Evolutionary conservation across 768 basidiomycete species (phyloP), one percentile per base, ranked within the genome.

Genomic region (Pholiota conissans): DNA sequence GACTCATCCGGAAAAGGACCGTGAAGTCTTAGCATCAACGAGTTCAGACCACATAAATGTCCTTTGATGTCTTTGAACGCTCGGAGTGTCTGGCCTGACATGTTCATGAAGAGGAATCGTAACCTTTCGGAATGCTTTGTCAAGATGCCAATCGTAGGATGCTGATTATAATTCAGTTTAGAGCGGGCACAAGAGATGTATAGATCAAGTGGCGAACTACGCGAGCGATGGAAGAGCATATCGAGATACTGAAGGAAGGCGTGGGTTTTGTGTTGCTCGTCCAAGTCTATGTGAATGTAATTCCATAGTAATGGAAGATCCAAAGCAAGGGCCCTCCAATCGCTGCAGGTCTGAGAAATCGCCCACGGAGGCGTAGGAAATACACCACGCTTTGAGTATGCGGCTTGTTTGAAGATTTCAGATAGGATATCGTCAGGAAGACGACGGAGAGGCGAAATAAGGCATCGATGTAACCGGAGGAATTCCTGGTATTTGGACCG

Each of bases 301-400:
- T 52, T 52, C 51, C 51, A 52, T 10, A 52, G 51, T 3, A 24
- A 24, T 22, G 51, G 51, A 13, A 39, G 22, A 52, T 35, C 34
- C 16, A 52, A 32, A 11, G 51, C 51, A 8, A 52, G 18, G 18
- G 3, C 16, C 14, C 51, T 52, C 51, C 51, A 52, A 3, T 24
- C 20, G 3, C 32, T 39, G 34, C 51, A 52, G 10, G 34, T 32
- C 26, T 52, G 51, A n/a, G n/a, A n/a, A n/a, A n/a, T n/a, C n/a
- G n/a, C n/a, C n/a, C n/a, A n/a, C n/a, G 51, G 51, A 37, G 51
- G 22, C 3, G 34, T 35, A 2, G 51, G 39, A 24, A 24, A n/a
- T 5, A 16, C 13, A 20, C 14, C 24, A 9, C 14, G 34, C 22
- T 16, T 24, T 32, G 51, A 39, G 28, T 22, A 52, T 40, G 34